Base-by-base conservation (phyloP, 1,139 yeast species). In the Saccharomycopsis crataegensis region DNA sequence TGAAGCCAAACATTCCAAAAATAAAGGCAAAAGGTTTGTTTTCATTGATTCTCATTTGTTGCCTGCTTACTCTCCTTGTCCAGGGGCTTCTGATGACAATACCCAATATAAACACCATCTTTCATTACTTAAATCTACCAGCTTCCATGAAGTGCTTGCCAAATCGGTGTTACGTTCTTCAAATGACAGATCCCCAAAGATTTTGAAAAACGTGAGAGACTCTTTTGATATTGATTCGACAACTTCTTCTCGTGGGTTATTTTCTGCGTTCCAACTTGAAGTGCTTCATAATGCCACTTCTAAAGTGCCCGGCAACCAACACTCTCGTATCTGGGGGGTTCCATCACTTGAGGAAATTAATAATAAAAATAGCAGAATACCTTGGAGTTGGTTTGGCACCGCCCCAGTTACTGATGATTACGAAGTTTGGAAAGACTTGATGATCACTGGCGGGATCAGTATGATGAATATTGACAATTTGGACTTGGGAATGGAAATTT, bases 381-480 rank as follows among this genome's bases (percentile, higher is more conserved):
- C 16, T 31, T n/a, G 32, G 31, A 38, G 47, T 6, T 32, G 32
- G 9, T 28, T 44, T 32, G 37, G 38, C 34, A 14, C 6, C 3
- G 4, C 34, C 16, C 40, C 40, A 36, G 11, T 36, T 3, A 11
- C 40, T 5, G 3, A 2, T 3, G n/a, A 36, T 11, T 36, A 36
- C n/a, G 34, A 36, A 8, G 46, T 32, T 17, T 54, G 57, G 57
- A 48, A 45, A 40, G 57, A 54, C 31, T 51, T 54, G 34, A 47
- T 54, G 6, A 12, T 48, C 11, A 41, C 46, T 11, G 58, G 58
- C 6, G 56, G 54, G 3, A 45, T 55, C n/a, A 50, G 50, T 32
- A 41, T 52, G 50, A 48, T 55, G 45, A 55, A 55, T 34, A 46
- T 53, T 12, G 54, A 55, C 40, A 50, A 55, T 43, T 49, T 53